Base-by-base conservation (phyloP, 2,329 filamentous ascomycete genomes). In the Xylaria sp. region DNA sequence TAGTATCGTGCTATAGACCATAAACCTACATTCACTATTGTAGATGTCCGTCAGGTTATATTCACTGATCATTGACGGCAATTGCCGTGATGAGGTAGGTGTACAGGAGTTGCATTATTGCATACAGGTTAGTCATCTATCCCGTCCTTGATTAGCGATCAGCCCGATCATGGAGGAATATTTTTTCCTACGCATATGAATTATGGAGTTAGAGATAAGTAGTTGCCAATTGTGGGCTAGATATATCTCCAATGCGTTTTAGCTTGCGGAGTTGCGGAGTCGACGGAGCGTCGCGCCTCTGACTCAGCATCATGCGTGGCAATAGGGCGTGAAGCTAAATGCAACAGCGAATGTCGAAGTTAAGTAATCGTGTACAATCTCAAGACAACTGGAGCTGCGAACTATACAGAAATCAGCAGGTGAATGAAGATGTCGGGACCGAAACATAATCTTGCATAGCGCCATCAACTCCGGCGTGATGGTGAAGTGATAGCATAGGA, bases 231-330 rank as follows among this genome's bases (percentile, higher is more conserved):
- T 52, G 5, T 39, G 46, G 31, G 13, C 31, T 51, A 12, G 46
- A 31, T 41, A 15, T 36, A 13, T 55, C 9, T 57, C 52, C 3
- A 41, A 62, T 41, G n/a, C 12, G 33, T n/a, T 62, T 62, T 9
- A 18, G 13, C 43, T 20, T n/a, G 10, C 61, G 61, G 51, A 63
- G 51, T 39, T 13, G n/a, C 62, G 62, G 62, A 64, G 62, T 56
- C 15, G 12, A 39, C 12, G 49, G 25, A 52, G 49, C 25, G 31
- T 18, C 49, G 12, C 62, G 8, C 6, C 54, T 18, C 39, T 64
- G 52, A 57, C 13, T 64, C 62, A 64, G 54, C 43, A 15, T 13
- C 13, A n/a, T 64, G 41, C 39, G n/a, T 33, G 36, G 33, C 52
- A 46, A 33, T 10, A n/a, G 25, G 60, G 7, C 25, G 33, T 28